phyloP scores from a whole-genome alignment of 2,329 filamentous ascomycete genomes.

The Pseudocercospora macadamiae region DNA sequence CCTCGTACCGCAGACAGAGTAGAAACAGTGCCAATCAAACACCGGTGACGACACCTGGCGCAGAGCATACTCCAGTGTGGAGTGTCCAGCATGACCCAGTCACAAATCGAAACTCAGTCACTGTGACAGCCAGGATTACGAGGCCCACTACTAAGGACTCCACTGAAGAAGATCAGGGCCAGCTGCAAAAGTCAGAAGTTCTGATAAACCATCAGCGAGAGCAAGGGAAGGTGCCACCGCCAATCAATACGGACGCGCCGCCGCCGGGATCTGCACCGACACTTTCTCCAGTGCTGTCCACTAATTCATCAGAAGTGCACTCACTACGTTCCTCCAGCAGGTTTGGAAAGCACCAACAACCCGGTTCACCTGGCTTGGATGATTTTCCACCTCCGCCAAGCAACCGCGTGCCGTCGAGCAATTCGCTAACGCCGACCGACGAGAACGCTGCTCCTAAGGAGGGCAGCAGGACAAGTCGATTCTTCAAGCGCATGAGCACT shows the following conservation, averaged over 20 bases:
- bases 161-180: conserved; percentile 42
- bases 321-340: conserved; percentile 25
- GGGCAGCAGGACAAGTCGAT: conserved; percentile 60
- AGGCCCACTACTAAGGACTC: conserved; percentile 53
- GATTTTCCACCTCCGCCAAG: conserved; percentile 24
- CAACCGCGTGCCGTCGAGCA: conserved; percentile 21
- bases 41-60: conserved; percentile 20
- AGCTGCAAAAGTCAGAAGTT: conserved; percentile 59
- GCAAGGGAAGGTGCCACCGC: background rate
- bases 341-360: conserved; percentile 16
- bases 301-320: conserved; percentile 18
- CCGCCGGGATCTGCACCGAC: conserved; percentile 19
- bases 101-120: conserved; percentile 72
- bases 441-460: conserved; percentile 49
- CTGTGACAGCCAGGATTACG: conserved; percentile 82
- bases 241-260: conserved; percentile 3
- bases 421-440: conserved; percentile 39
- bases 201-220: conserved; percentile 60
- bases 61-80: conserved; percentile 42
- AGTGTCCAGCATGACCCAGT: conserved; percentile 43
- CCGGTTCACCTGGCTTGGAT: conserved; percentile 17
- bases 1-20: conserved; percentile 26
- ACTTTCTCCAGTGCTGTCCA: conserved; percentile 19
- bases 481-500: conserved; percentile 65
- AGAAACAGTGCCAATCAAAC: conserved; percentile 22